phyloP scores from a whole-genome alignment of 164 flowering plant genomes.

The Vitis cinerea region DNA sequence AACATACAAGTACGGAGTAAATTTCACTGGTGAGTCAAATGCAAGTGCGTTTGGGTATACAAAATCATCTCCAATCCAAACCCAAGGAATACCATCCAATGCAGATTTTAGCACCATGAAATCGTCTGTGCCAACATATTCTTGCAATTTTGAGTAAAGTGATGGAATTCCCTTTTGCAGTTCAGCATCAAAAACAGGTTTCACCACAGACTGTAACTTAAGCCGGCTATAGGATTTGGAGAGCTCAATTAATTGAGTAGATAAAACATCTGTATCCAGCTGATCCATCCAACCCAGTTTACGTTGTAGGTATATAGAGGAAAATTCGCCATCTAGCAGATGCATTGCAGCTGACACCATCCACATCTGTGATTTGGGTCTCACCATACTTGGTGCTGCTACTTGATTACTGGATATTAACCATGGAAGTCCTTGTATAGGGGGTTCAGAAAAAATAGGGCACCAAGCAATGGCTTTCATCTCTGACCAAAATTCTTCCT shows the following conservation, averaged over 20 bases:
- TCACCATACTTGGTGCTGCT: constrained; percentile 61
- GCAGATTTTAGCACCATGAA: constrained; percentile 48
- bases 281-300: constrained; percentile 84
- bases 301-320: constrained; percentile 46
- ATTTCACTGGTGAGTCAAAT: constrained; percentile 94
- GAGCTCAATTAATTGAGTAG: constrained; percentile 63
- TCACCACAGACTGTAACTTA: constrained; percentile 35
- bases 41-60: constrained; percentile 76
- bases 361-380: constrained; percentile 90
- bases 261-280: constrained; percentile 41
- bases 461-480: constrained; percentile 79
- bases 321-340: constrained; percentile 74
- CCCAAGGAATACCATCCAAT: constrained; percentile 71
- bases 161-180: constrained; percentile 55
- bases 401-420: constrained; percentile 39
- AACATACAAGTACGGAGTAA: constrained; percentile 84
- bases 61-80: constrained; percentile 97
- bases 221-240: constrained; percentile 50
- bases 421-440: constrained; percentile 83
- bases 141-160: constrained; percentile 74
- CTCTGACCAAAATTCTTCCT: constrained; percentile 79
- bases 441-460: constrained; percentile 68
- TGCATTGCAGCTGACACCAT: constrained; percentile 68
- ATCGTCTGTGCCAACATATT: constrained; percentile 51
- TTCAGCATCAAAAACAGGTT: constrained; percentile 42